phyloP scores from a whole-genome alignment of 345 rosid species.

The Geranium rotundifolium region DNA sequence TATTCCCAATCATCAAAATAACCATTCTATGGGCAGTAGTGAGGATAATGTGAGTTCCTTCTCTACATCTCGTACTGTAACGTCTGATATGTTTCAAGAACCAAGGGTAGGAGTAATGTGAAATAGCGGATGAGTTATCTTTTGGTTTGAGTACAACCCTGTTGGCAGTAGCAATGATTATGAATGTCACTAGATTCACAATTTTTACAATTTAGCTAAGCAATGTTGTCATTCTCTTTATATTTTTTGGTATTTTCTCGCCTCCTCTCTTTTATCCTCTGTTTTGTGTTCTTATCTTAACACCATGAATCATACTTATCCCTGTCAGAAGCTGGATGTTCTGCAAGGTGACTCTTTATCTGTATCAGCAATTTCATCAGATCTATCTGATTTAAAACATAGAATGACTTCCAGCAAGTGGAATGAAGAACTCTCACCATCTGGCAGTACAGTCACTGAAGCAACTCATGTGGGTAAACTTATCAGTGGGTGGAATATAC shows the following conservation, averaged over 20 bases:
- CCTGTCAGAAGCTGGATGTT: constrained; percentile 42
- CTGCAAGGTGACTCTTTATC: constrained; percentile 40
- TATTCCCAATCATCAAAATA: constrained; percentile 54
- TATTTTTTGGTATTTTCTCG: neutral
- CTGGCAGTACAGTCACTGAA: constrained; percentile 59
- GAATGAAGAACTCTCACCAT: constrained; percentile 64
- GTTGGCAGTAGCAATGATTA: neutral
- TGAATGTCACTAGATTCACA: neutral
- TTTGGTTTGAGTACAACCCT: neutral
- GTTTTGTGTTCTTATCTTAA: too few relatives aligned
- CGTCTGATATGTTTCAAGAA: neutral
- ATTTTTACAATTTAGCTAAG: neutral
- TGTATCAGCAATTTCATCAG: constrained; percentile 34
- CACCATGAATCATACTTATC: constrained; percentile 6
- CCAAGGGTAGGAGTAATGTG: neutral
- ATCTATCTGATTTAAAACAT: constrained; percentile 50
- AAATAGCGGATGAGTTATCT: neutral
- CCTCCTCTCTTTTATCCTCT: neutral
- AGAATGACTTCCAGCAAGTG: constrained; percentile 66
- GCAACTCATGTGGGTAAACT: constrained; percentile 52
- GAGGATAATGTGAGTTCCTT: constrained; percentile 64
- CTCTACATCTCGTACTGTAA: neutral
- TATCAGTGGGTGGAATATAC: constrained; percentile 31
- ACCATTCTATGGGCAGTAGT: constrained; percentile 37
- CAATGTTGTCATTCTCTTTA: neutral